A percentile compares a stretch with the other conserved stretches of the same genome.
Evolutionary conservation across 257 asterid species (phyloP).

Genomic region (Fraxinus americana): DNA sequence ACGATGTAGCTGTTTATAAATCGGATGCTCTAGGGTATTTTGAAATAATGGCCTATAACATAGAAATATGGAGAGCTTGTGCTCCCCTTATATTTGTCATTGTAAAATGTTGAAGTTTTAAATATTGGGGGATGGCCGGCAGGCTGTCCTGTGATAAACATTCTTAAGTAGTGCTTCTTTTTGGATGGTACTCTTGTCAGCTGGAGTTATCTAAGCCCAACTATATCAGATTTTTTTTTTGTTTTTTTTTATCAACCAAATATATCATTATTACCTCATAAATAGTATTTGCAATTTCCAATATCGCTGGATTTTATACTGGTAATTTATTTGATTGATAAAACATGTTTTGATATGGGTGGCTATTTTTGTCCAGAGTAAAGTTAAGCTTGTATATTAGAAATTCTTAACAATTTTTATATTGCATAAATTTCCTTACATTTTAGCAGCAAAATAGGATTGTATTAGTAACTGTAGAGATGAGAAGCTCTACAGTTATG

Average conservation of each 20-base stretch:
- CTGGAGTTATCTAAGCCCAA: not conserved
- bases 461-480: not conserved
- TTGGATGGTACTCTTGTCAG: not conserved
- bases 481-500: not conserved
- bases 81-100: not conserved
- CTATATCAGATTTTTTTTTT: not conserved
- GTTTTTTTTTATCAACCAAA: too few species aligned
- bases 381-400: not conserved
- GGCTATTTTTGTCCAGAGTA: not conserved
- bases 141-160: not conserved
- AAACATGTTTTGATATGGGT: not conserved
- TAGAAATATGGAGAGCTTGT: not conserved
- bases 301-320: not conserved
- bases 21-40: not conserved
- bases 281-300: not conserved
- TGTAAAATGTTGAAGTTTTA: not conserved
- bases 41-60: too few species aligned
- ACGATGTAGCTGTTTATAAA: not conserved
- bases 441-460: not conserved
- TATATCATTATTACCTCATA: not conserved
- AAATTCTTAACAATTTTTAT: not conserved
- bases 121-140: not conserved
- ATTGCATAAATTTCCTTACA: not conserved
- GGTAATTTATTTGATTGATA: not conserved
- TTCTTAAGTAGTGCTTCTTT: not conserved